Evolutionary conservation across 441 rosid genomes (phyloP), one percentile per base, ranked within the genome.

Genomic region (Mallotus japonicus): DNA sequence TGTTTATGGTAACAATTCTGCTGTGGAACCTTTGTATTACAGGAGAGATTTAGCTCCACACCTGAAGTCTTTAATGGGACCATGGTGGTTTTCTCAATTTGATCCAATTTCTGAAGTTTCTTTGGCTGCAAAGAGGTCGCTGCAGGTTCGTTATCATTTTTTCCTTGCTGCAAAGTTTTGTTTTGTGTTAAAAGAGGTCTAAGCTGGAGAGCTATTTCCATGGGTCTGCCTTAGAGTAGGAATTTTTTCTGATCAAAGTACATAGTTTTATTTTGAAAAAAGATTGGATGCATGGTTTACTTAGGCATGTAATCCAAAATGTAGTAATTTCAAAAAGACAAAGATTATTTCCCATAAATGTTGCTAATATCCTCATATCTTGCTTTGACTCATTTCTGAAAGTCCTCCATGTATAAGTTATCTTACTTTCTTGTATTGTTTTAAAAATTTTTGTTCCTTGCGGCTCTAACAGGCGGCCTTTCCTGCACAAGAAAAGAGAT

Each of bases 51-150:
- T 95, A 82, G 98, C 97, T 70, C 96, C 88, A 2, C 96, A 92
- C 79, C 78, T 95, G 76, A 95, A 91, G 82, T 83, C 90, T 75
- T 76, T 92, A 77, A 90, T 95, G 93, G 99, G 99, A 71, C 98
- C 98, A 17, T 95, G 99, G 99, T 95, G 99, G 98, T 86, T 88
- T 86, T 88, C 99, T 65, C 99, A 92, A 81, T 95, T 95, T 75
- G 99, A 95, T 84, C 76, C 88, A 69, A 88, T 73, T 85, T 82
- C 87, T 79, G 98, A 95, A 88, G 96, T 93, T 86, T 84, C 97
- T 76, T 85, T 87, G 77, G 92, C 90, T 78, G 97, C 99, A 73
- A 91, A 91, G 86, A 82, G 80, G 67, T 95, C 99, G 50, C 84
- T 95, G 34, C 95, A 91, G 98, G 98, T 95, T 77, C 80, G 80